Base-by-base conservation (phyloP, 2,329 filamentous ascomycete species). In the Colletotrichum magnum region DNA sequence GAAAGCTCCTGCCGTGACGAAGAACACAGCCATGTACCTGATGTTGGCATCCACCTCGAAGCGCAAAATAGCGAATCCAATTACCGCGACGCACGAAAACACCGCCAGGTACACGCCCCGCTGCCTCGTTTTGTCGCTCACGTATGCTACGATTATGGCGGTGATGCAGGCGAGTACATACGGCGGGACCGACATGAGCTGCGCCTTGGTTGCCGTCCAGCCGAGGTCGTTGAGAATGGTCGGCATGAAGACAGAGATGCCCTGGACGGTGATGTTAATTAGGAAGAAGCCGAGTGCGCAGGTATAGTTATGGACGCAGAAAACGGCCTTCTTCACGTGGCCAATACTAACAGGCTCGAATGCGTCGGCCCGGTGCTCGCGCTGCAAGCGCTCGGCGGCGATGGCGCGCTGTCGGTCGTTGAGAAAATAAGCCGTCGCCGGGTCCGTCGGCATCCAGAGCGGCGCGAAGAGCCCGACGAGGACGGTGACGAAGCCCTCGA, bases 181-280 rank as follows among this genome's bases (percentile, higher is more conserved):
- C 0, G 83, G 82, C 4, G 83, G 83, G 2, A 85, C 82, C 47
- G 79, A 82, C 72, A 81, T 80, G 48, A 84, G 79, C 74, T 85
- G 83, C 3, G 82, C 80, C 57, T 77, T 74, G 7, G 80, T 79
- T 4, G 77, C 71, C 21, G 78, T 75, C 79, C 80, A 85, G 24
- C 79, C 76, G 32, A 85, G 73, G 32, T 85, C 79, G 18, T 72
- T 75, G n/a, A 86, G 76, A 58, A 85, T 82, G n/a, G 83, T 85
- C 13, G 83, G 83, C 75, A 85, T 78, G 73, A 86, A 86, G n/a
- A 85, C 82, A 9, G 83, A 85, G 13, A 85, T 73, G 1, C 83
- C 83, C 70, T 89, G 87, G 2, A 90, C 87, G 1, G 87, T 89
- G 73, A 90, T 85, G 77, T 90, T 89, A 79, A 88, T 86, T 73